Percentiles rank a stretch among this genome's conserved stretches.
Conservation (phyloP, 306 rosid species). For the Argentina anserina region DNA sequence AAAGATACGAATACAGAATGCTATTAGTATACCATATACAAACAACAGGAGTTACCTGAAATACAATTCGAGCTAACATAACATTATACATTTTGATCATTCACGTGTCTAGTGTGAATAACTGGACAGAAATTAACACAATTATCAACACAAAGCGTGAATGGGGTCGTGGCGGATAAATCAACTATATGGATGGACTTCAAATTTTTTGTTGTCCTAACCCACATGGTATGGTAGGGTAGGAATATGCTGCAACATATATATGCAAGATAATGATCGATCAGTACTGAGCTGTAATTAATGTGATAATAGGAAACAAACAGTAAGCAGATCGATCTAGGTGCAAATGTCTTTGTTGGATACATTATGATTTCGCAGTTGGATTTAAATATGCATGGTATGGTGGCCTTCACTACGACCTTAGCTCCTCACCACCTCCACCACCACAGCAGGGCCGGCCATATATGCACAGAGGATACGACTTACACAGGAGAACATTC, state of each 20-base stretch:
- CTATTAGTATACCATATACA: not conserved
- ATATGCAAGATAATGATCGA: not conserved
- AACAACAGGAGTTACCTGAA: not conserved
- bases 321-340: constrained; percentile 3
- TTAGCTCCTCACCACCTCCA: not conserved
- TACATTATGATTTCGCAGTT: not conserved
- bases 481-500: constrained; percentile 12
- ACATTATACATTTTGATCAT: not conserved
- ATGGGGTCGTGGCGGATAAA: too few species aligned
- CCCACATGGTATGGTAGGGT: constrained; percentile 11
- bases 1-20: too few species aligned
- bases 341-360: constrained; percentile 5
- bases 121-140: not conserved
- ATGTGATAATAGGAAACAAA: not conserved
- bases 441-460: not conserved
- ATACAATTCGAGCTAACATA: not conserved
- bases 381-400: constrained; percentile 9
- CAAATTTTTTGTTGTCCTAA: not conserved
- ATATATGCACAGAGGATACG: not conserved
- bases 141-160: not conserved
- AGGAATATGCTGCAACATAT: not conserved
- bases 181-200: not conserved
- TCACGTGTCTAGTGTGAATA: not conserved
- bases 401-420: not conserved
- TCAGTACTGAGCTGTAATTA: not conserved